Evolutionary conservation across 768 basidiomycete species (phyloP).

Genomic region (Pleurotus platypus): DNA sequence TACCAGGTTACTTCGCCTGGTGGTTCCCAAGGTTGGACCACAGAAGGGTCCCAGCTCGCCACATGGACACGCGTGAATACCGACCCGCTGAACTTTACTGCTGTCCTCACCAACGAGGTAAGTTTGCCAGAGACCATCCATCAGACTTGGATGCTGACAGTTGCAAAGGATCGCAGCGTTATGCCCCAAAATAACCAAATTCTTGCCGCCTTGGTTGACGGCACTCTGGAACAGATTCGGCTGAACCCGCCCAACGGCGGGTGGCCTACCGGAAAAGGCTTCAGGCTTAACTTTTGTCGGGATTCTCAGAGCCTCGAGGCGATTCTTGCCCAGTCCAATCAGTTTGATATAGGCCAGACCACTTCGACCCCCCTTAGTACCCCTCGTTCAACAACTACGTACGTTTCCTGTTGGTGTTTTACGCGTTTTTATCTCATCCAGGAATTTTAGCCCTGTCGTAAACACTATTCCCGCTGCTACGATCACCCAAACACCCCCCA

Average conservation of each 20-base stretch:
- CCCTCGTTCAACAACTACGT: constrained; percentile 18
- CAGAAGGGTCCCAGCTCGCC: constrained; percentile 47
- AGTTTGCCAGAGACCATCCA: constrained; percentile 10
- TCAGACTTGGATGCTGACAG: not conserved
- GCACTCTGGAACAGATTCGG: constrained; percentile 30
- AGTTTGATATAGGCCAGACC: constrained; percentile 46
- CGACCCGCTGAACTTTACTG: constrained; percentile 67
- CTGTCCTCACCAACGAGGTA: constrained; percentile 64
- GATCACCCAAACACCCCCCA: not conserved
- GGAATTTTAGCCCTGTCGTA: not conserved
- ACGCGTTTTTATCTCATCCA: not conserved
- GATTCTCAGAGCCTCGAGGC: constrained; percentile 38
- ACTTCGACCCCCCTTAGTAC: constrained; percentile 9
- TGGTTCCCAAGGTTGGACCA: constrained; percentile 50
- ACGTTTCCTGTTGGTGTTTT: not conserved
- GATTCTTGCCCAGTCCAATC: constrained; percentile 68
- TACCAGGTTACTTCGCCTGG: constrained; percentile 57
- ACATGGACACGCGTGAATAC: constrained; percentile 64
- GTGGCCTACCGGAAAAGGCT: constrained; percentile 60
- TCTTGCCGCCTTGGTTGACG: constrained; percentile 54
- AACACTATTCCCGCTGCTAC: constrained; percentile 1
- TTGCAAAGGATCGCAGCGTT: constrained; percentile 14
- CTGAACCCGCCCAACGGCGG: constrained; percentile 58
- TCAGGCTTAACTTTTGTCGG: constrained; percentile 70
- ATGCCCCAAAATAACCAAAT: constrained; percentile 39